Evolutionary conservation across 192 early-diverging fungal genomes (phyloP).

Genomic region (Phycomyces blakesleeanus): DNA sequence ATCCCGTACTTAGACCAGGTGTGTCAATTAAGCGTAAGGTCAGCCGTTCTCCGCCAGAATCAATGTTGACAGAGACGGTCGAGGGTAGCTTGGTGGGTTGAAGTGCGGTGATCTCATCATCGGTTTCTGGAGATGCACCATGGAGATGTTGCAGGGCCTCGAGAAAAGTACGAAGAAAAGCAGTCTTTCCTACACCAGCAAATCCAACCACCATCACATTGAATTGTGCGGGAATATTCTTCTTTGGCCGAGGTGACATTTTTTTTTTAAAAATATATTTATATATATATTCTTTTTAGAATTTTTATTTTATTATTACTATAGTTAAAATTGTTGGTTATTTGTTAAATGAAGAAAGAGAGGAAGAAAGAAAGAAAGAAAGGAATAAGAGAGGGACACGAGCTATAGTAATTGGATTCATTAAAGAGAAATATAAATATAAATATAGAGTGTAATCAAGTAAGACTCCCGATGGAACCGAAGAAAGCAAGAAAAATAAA

Average conservation of each 20-base stretch:
- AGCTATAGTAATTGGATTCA: background rate
- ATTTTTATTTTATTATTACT: too few species aligned
- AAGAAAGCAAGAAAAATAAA: too few species aligned
- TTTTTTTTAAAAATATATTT: too few species aligned
- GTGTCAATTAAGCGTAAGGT: conserved; percentile 81
- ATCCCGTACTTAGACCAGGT: conserved; percentile 79
- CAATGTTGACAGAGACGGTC: conserved; percentile 70
- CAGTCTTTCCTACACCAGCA: conserved; percentile 82
- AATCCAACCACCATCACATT: conserved; percentile 68
- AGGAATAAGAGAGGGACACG: background rate
- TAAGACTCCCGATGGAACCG: background rate
- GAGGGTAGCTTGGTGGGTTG: conserved; percentile 60
- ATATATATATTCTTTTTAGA: too few species aligned
- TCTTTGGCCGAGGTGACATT: conserved; percentile 37
- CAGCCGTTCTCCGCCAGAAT: conserved; percentile 78
- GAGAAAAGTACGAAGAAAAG: conserved; percentile 84
- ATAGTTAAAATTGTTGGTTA: too few species aligned
- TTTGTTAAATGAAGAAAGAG: conserved; percentile 4
- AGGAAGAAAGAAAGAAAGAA: conserved; percentile 14
- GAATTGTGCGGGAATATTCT: conserved; percentile 39
- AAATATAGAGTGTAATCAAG: too few species aligned
- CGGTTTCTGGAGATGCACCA: conserved; percentile 4
- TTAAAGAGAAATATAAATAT: too few species aligned
- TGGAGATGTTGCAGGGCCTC: conserved; percentile 44
- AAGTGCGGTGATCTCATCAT: conserved; percentile 33